phyloP scores from a whole-genome alignment of 306 rosid genomes.

The Rubus parviflorus region DNA sequence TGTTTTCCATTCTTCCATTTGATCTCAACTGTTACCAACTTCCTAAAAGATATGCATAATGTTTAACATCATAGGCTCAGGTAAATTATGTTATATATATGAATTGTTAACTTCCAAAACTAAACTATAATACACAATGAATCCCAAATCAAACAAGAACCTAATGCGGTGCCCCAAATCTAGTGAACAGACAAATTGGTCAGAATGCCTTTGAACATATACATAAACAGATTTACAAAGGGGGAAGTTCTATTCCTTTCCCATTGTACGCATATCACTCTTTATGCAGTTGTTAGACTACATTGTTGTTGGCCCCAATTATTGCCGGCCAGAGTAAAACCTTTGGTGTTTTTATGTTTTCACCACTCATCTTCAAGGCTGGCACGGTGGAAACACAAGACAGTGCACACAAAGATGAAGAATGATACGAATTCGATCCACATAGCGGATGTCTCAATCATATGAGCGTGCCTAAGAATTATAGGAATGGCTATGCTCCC shows the following conservation, averaged over 20 bases:
- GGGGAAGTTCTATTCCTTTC: conserved; percentile 17
- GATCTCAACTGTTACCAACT: not conserved
- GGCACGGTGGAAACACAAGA: conserved; percentile 89
- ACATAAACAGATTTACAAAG: conserved; percentile 43
- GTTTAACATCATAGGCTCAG: not conserved
- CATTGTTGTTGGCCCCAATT: conserved; percentile 15
- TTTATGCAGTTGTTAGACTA: conserved; percentile 17
- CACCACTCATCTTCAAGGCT: conserved; percentile 96
- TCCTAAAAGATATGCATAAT: not conserved
- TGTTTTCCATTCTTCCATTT: not conserved
- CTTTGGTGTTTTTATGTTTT: conserved; percentile 3
- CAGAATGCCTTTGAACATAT: conserved; percentile 10
- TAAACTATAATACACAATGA: not conserved
- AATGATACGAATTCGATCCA: conserved; percentile 89
- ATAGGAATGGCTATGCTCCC: conserved; percentile 97
- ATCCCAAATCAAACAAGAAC: not conserved
- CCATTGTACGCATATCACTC: conserved; percentile 13
- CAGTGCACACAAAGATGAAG: conserved; percentile 87
- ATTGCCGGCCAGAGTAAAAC: conserved; percentile 12
- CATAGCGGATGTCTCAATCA: conserved; percentile 97
- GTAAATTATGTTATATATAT: not conserved
- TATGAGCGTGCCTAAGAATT: conserved; percentile 81
- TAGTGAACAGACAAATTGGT: conserved; percentile 17
- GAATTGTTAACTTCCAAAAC: not conserved
- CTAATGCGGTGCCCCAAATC: not conserved